Evolutionary conservation across 495 filamentous ascomycete species (phyloP).

Genomic region (Penicillium soppii): DNA sequence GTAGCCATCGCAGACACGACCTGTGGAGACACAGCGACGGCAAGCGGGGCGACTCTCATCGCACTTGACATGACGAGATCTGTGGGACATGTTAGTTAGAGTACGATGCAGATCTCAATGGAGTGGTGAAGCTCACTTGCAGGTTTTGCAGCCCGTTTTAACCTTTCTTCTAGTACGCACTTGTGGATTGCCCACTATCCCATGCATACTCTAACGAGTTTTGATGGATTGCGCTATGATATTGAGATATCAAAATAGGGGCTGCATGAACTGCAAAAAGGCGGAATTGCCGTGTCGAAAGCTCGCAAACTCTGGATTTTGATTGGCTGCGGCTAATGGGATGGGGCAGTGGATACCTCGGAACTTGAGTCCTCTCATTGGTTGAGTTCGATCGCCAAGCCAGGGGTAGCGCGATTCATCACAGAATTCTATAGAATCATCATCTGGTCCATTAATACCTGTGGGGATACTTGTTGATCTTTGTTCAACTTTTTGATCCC

Average conservation of each 20-base stretch:
- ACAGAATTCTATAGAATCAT: neutral
- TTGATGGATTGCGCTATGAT: neutral
- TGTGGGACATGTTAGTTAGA: conserved; percentile 8
- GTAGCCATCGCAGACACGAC: conserved; percentile 59
- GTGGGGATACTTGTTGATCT: neutral
- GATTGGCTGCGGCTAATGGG: neutral
- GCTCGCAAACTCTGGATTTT: neutral
- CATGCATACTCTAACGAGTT: neutral
- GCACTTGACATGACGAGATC: conserved; percentile 54
- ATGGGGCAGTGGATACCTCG: neutral
- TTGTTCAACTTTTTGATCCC: neutral
- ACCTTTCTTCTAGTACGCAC: conserved; percentile 7
- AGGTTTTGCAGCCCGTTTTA: conserved; percentile 28
- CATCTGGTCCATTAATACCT: too few species aligned
- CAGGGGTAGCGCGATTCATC: neutral
- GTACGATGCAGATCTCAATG: too few species aligned
- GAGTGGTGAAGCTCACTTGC: conserved; percentile 19
- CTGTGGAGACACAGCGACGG: conserved; percentile 51
- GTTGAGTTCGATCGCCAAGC: neutral
- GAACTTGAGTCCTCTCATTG: neutral
- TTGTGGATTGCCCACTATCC: neutral
- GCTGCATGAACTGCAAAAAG: neutral
- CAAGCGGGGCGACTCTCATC: conserved; percentile 57
- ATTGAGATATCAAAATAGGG: neutral
- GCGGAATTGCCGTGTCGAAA: neutral